Evolutionary conservation across 176 grass and related monocot species (phyloP).

Genomic region (Rhipidocladum racemiflorum): DNA sequence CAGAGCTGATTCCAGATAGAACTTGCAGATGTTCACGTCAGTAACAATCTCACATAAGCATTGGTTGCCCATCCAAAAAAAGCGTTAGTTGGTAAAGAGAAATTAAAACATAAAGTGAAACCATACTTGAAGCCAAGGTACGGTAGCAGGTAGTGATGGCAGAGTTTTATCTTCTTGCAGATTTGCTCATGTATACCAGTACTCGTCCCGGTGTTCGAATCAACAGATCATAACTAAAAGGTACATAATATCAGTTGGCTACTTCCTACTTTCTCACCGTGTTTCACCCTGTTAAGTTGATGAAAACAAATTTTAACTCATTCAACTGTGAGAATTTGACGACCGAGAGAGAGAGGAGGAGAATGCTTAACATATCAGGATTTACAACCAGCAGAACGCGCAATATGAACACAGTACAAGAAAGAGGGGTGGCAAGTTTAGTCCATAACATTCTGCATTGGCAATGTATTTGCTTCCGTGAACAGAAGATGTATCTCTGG

Average conservation of each 20-base stretch:
- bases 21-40: background rate
- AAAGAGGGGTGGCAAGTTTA: background rate
- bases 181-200: background rate
- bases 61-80: background rate
- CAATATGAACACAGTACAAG: constrained; percentile 5
- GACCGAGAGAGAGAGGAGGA: background rate
- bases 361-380: constrained; percentile 1
- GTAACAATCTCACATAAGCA: background rate
- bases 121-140: background rate
- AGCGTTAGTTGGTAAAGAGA: background rate
- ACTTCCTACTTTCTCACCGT: background rate
- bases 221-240: background rate
- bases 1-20: background rate
- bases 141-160: constrained; percentile 20
- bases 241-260: background rate
- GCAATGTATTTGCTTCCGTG: constrained; percentile 22
- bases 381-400: constrained; percentile 16
- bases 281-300: too few relatives aligned
- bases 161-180: background rate
- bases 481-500: constrained; percentile 28
- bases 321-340: background rate
- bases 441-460: background rate
- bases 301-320: background rate
- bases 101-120: background rate
- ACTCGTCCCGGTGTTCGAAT: background rate